Percentiles rank a stretch among this genome's conserved stretches.
Conservation (phyloP, 2,329 filamentous ascomycete species). For the Diaporthe amygdali region DNA sequence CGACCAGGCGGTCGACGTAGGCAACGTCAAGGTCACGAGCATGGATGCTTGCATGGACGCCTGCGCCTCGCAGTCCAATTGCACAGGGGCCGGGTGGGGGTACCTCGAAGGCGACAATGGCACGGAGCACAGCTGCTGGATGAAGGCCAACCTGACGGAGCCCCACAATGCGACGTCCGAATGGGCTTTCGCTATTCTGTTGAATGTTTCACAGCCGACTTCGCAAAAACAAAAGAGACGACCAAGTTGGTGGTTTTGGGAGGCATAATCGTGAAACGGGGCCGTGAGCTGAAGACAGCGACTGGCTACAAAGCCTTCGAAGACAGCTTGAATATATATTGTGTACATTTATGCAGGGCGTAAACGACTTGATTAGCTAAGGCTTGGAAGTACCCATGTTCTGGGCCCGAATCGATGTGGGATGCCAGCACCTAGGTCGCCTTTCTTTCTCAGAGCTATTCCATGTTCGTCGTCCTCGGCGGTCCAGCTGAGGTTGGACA, state of each 20-base stretch:
- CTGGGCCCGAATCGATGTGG: background rate
- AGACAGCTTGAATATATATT: too few relatives aligned
- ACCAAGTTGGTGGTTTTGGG: background rate
- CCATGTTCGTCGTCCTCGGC: background rate
- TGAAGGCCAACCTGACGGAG: constrained; percentile 44
- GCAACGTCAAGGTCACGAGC: constrained; percentile 41
- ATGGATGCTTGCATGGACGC: constrained; percentile 51
- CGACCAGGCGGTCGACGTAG: constrained; percentile 37
- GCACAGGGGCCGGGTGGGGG: constrained; percentile 52
- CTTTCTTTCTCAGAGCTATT: background rate
- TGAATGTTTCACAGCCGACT: constrained; percentile 44
- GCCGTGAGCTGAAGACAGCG: background rate
- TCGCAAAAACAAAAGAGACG: background rate
- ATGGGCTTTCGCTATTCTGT: constrained; percentile 55
- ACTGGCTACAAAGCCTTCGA: background rate
- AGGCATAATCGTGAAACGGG: background rate
- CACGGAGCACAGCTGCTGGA: constrained; percentile 47
- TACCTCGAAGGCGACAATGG: constrained; percentile 45
- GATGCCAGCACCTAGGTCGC: background rate
- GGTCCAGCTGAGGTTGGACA: background rate
- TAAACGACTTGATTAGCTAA: background rate
- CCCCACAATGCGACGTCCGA: constrained; percentile 37
- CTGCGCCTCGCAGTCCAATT: constrained; percentile 45
- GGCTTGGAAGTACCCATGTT: background rate
- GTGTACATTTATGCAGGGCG: background rate